Conservation (phyloP, 1,284 basidiomycete species). For the Sporisorium reilianum region DNA sequence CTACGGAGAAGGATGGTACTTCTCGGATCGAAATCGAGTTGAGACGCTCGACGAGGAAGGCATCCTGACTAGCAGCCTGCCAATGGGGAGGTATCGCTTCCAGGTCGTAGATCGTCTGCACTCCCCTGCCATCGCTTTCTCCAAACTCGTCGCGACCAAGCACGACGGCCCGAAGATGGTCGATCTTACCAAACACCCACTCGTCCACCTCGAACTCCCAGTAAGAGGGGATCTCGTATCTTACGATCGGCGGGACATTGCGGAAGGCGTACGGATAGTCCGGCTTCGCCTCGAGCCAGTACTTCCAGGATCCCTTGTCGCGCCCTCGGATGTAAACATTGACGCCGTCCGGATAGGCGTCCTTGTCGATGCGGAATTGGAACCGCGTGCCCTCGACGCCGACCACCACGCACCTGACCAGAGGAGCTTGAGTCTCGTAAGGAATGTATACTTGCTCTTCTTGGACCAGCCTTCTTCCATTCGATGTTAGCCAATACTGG, state of each 20-base stretch:
- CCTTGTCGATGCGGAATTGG: slow-evolving; percentile 14
- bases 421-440: neutral
- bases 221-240: neutral
- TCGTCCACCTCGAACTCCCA: slow-evolving; percentile 3
- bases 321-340: neutral
- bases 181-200: slow-evolving; percentile 9
- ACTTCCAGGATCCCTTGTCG: neutral
- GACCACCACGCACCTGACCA: slow-evolving; percentile 2
- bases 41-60: neutral
- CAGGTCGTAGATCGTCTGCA: neutral
- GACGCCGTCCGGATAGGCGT: slow-evolving; percentile 14
- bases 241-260: neutral
- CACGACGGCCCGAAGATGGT: slow-evolving; percentile 2
- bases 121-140: neutral
- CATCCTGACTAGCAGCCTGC: slow-evolving; percentile 9
- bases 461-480: neutral
- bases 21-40: slow-evolving; percentile 2
- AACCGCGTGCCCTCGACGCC: slow-evolving; percentile 8
- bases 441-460: neutral
- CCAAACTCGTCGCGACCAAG: slow-evolving; percentile 2
- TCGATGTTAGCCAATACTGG: slow-evolving; percentile 1
- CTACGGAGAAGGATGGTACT: neutral
- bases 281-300: neutral
- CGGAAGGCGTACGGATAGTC: neutral
- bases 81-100: slow-evolving; percentile 3